Base-by-base conservation (phyloP, 2,329 filamentous ascomycete genomes). In the Aspergillus ochraceoroseus region DNA sequence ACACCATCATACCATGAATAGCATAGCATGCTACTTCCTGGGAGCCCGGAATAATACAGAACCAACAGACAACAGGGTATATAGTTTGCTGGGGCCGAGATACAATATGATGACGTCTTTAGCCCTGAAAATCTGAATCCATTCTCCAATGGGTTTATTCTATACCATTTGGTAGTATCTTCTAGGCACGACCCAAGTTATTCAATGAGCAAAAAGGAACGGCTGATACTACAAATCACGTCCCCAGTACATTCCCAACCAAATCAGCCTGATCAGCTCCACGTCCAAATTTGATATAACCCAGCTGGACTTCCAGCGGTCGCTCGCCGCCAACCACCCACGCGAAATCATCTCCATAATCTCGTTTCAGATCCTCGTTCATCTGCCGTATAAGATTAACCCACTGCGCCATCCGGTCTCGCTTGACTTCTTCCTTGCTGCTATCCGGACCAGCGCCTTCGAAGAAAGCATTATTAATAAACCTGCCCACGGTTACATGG, bases 261-360 rank as follows among this genome's bases (percentile, higher is more conserved):
- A 40, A 27, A 7, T 28, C 15, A 5, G 38, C 30, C 30, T 32
- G 30, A 19, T 34, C 22, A 5, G 26, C 23, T 13, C 30, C 22
- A 4, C 30, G 38, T 11, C 38, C 38, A 11, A 33, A 33, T n/a
- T 34, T 40, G 5, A 40, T 13, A 29, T 40, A 40, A 3, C 38
- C 30, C 11, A 40, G 15, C 23, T 40, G 38, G 13, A 40, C 23
- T n/a, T 40, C 23, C 38, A 34, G 22, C 6, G n/a, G 30, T n/a
- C 27, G 20, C 30, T 28, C 30, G 3, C 17, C n/a, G 2, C 38
- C 38, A 23, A 33, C 30, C 3, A 15, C 22, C 30, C 30, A 40
- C 7, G 32, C 7, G 2, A 29, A 9, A 18, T 32, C 20, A 7
- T 31, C 17, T 31, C 23, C 33, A 7, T 22, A 12, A 7, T 19